Percentiles rank a stretch among this genome's conserved stretches.
phyloP scores from a whole-genome alignment of 306 rosid genomes.

The Trifolium repens region DNA sequence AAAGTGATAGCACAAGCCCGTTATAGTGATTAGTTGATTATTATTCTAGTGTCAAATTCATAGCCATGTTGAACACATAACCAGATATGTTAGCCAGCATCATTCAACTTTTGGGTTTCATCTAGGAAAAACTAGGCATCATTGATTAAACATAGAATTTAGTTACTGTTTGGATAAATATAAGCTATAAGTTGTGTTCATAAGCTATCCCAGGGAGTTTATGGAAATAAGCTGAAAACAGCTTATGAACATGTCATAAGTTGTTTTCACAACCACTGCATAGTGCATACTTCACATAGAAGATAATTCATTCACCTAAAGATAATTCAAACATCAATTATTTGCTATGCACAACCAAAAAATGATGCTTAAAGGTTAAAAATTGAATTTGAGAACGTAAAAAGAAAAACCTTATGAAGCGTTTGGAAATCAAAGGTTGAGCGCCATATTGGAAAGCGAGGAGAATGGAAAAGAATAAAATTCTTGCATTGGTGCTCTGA shows the following conservation, averaged over 20 bases:
- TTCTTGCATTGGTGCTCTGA: constrained; percentile 46
- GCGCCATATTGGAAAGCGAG: constrained; percentile 94
- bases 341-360: background rate
- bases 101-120: background rate
- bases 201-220: too few species aligned
- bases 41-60: constrained; percentile 1
- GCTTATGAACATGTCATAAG: too few species aligned
- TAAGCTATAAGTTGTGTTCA: too few species aligned
- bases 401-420: constrained; percentile 63
- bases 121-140: constrained; percentile 21
- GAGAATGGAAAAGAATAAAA: constrained; percentile 69
- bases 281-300: too few species aligned
- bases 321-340: background rate
- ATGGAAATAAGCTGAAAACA: too few species aligned
- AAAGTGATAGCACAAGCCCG: background rate
- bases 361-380: background rate
- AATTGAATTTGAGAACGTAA: constrained; percentile 17
- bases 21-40: constrained; percentile 28
- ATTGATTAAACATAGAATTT: too few species aligned
- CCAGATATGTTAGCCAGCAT: constrained; percentile 19
- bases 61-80: background rate
- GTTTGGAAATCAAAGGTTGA: constrained; percentile 94
- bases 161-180: too few species aligned
- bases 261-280: too few species aligned
- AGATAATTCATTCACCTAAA: background rate